Percentiles rank a stretch among this genome's conserved stretches.
Conservation (phyloP, 306 rosid species). For the Pachyrhizus erosus region DNA sequence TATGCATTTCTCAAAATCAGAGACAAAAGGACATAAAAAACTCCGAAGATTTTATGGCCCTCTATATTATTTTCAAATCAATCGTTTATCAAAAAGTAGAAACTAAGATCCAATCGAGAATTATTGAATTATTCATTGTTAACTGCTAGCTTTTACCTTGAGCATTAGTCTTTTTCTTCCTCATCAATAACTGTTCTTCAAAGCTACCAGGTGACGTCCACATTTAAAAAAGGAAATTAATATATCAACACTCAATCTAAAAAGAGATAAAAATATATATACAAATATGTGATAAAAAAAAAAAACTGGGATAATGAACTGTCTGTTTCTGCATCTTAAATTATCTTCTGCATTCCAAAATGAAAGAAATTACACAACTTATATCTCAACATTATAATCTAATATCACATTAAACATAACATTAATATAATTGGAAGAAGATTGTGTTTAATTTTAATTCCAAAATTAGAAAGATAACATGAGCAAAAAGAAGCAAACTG, state of each 20-base stretch:
- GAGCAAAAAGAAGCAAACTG: neutral
- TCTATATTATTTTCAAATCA: neutral
- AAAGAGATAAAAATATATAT: too few species aligned
- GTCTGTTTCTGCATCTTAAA: neutral
- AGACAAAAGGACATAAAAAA: neutral
- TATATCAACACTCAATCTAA: too few species aligned
- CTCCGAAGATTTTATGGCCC: neutral
- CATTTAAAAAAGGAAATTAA: neutral
- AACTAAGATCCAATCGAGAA: neutral
- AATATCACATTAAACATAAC: too few species aligned
- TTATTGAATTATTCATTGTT: neutral
- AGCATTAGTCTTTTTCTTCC: slow-evolving; percentile 9
- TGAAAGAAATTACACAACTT: slow-evolving; percentile 13
- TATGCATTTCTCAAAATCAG: neutral
- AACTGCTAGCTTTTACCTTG: neutral
- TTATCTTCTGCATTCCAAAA: slow-evolving; percentile 14
- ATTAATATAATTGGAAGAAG: too few species aligned
- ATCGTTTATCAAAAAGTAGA: neutral
- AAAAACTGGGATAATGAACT: neutral
- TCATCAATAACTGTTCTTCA: neutral
- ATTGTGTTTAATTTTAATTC: too few species aligned
- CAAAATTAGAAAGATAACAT: neutral
- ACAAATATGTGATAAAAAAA: too few species aligned
- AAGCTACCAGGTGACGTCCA: neutral
- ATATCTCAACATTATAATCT: neutral